Evolutionary conservation across 139 green algal species (phyloP).

Genomic region (Chlorella sp.): DNA sequence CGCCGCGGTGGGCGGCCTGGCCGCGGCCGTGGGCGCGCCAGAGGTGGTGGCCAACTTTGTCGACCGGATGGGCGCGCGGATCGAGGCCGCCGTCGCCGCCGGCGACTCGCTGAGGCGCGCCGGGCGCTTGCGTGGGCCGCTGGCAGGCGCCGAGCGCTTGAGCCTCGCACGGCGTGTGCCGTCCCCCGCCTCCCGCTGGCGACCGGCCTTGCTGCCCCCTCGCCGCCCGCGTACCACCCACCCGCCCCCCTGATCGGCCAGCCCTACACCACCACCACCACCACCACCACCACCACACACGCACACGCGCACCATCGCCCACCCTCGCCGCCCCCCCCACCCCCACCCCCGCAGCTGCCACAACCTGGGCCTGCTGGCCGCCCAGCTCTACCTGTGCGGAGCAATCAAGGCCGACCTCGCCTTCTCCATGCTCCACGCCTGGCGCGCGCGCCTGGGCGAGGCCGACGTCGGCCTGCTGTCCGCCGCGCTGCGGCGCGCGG

Average conservation of each 20-base stretch:
- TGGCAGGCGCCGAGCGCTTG: no score
- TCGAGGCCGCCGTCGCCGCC: constrained; percentile 15
- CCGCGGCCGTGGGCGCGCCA: constrained; percentile 36
- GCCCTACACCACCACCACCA: no score
- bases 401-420: constrained; percentile 55
- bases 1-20: constrained; percentile 65
- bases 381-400: constrained; percentile 55
- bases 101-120: constrained; percentile 48
- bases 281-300: no score
- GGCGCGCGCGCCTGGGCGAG: constrained; percentile 57
- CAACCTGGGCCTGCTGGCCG: constrained; percentile 68
- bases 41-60: constrained; percentile 67
- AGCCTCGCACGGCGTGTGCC: no score
- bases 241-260: no score
- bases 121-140: no score
- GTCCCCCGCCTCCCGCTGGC: no score
- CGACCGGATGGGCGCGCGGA: constrained; percentile 17
- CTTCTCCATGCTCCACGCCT: constrained; percentile 51
- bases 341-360: no score
- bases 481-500: constrained; percentile 53
- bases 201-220: no score
- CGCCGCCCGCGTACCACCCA: no score
- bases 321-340: no score
- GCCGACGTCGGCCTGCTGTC: constrained; percentile 65
- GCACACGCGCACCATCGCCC: no score